A percentile compares a stretch with the other conserved stretches of the same genome.
Conservation (phyloP, 2,329 filamentous ascomycete species). For the Coniosporium tulheliwenetii region DNA sequence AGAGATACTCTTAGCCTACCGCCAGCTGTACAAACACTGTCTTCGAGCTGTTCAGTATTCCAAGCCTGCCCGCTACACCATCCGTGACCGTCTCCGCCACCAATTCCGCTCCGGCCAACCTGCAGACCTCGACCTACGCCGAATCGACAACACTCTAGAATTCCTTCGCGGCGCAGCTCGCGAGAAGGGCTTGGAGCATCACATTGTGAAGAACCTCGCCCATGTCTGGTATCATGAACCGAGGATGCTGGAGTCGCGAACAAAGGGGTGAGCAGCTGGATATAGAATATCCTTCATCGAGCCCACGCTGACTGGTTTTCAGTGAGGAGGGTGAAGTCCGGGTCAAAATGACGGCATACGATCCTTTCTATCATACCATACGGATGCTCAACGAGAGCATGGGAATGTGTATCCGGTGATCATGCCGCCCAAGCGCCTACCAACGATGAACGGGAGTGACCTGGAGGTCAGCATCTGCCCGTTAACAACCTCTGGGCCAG, state of each 20-base stretch:
- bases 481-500: no score
- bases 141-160: conserved; percentile 49
- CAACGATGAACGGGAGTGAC: no score
- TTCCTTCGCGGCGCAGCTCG: conserved; percentile 52
- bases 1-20: conserved; percentile 49
- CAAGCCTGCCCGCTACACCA: conserved; percentile 47
- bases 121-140: conserved; percentile 31
- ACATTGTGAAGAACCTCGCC: conserved; percentile 53
- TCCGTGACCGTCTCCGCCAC: conserved; percentile 41
- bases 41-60: conserved; percentile 60
- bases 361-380: conserved; percentile 53
- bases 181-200: conserved; percentile 54
- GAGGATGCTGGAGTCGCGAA: conserved; percentile 16
- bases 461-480: no score
- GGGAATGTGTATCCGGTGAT: conserved; percentile 37
- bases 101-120: conserved; percentile 39
- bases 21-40: conserved; percentile 48
- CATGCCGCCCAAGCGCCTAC: not conserved
- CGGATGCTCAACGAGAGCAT: conserved; percentile 61
- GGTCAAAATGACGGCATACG: conserved; percentile 26
- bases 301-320: not conserved
- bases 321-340: conserved; percentile 10
- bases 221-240: conserved; percentile 20
- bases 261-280: conserved; percentile 10
- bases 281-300: conserved; percentile 13